A percentile compares a stretch with the other conserved stretches of the same genome.
Evolutionary conservation across 345 rosid species (phyloP).

Genomic region (Euphorbia lathyris): DNA sequence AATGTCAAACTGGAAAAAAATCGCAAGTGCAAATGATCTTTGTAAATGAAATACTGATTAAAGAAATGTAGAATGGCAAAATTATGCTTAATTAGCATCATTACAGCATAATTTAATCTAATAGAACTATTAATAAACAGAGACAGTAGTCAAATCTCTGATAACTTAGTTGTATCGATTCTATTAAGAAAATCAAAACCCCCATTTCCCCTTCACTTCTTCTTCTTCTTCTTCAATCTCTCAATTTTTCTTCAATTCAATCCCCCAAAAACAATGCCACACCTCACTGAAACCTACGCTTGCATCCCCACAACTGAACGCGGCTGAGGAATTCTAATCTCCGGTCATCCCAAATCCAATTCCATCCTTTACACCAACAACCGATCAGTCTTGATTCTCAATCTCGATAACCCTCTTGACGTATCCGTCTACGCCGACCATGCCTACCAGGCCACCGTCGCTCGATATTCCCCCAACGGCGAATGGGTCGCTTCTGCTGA

Average conservation of each 20-base stretch:
- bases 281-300: slow-evolving; percentile 62
- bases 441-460: slow-evolving; percentile 88
- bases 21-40: no score
- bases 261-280: slow-evolving; percentile 11
- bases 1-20: no score
- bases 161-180: background rate
- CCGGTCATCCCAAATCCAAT: slow-evolving; percentile 71
- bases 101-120: background rate
- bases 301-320: slow-evolving; percentile 90
- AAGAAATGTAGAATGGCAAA: no score
- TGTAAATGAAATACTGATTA: no score
- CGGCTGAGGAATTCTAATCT: slow-evolving; percentile 81
- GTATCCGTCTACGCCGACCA: slow-evolving; percentile 88
- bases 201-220: background rate
- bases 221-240: background rate
- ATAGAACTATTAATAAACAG: background rate
- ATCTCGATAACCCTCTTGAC: slow-evolving; percentile 72
- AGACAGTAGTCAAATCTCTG: background rate
- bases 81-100: no score
- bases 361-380: slow-evolving; percentile 74
- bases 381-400: slow-evolving; percentile 81
- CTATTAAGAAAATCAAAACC: background rate
- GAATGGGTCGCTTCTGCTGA: slow-evolving; percentile 99
- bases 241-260: background rate
- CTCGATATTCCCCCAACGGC: no score